Conservation (phyloP, 1,284 basidiomycete species). For the Cutaneotrichosporon sp. region DNA sequence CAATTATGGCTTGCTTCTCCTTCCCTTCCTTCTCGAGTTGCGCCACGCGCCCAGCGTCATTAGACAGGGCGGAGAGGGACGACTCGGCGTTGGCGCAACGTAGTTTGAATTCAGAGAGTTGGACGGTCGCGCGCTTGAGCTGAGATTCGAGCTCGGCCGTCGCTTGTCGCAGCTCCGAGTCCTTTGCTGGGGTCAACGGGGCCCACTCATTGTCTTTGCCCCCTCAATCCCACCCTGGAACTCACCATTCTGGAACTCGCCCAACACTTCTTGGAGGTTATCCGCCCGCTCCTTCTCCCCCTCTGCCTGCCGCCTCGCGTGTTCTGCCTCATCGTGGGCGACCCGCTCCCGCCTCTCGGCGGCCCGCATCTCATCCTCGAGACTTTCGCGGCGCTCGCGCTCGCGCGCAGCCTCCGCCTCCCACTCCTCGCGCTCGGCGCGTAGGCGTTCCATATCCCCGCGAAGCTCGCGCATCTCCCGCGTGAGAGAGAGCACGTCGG, state of each 20-base stretch:
- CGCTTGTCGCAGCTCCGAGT: constrained; percentile 63
- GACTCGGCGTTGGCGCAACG: constrained; percentile 78
- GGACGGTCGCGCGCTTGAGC: constrained; percentile 66
- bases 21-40: constrained; percentile 85
- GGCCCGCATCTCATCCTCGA: constrained; percentile 59
- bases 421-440: constrained; percentile 85
- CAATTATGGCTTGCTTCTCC: constrained; percentile 88
- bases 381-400: constrained; percentile 68
- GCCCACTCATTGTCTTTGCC: neutral
- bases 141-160: constrained; percentile 77
- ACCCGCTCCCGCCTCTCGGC: constrained; percentile 67
- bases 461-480: constrained; percentile 75
- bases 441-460: constrained; percentile 76
- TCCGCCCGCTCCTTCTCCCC: constrained; percentile 71
- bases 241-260: constrained; percentile 90
- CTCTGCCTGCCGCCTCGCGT: constrained; percentile 61
- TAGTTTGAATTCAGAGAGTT: constrained; percentile 78
- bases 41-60: constrained; percentile 64
- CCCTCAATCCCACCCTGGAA: constrained; percentile 9
- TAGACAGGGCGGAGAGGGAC: constrained; percentile 69
- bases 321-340: constrained; percentile 61
- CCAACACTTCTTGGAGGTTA: constrained; percentile 87
- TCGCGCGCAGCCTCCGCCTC: constrained; percentile 74
- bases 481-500: constrained; percentile 72
- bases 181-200: constrained; percentile 52